Base-by-base conservation (phyloP, 2,329 filamentous ascomycete species). In the Ophidiomyces ophidiicola region DNA sequence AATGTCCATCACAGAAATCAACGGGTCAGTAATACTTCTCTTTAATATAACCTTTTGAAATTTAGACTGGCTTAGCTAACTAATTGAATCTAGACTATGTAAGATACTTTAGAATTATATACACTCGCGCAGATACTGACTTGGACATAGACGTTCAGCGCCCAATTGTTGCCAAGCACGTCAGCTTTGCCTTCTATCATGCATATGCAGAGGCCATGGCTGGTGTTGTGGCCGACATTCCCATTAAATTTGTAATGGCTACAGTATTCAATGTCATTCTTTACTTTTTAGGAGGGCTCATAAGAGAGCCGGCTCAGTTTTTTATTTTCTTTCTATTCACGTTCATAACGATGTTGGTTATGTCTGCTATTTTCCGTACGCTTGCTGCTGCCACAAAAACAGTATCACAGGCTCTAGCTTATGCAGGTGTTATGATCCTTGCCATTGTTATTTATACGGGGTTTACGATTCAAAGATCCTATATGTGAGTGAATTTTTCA, bases 81-180 rank as follows among this genome's bases (percentile, higher is more conserved):
- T 23, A 39, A 34, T 35, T 12, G 5, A 17, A 14, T 30, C 15
- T 8, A 53, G 52, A 30, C 51, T 53, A 34, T 46, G 52, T 42
- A 47, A 47, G 36, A 6, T 20, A 5, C 8, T 30, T n/a, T 15
- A 11, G 5, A 14, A 24, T 17, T 15, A 12, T 14, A 10, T 20
- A 5, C 5, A 20, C 6, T 5, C 10, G 5, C 2, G 6, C 4
- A 7, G 17, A 5, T 21, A 41, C 31, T 36, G 12, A 41, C 19
- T 8, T 24, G 21, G 15, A 15, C 17, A 72, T 93, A 8, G 94
- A 92, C 55, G 76, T 82, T 8, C 86, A 94, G 72, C 79, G 87
- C 24, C 82, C 84, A 2, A 92, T 94, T 49, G 83, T 94, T 44
- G 86, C 94, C 55, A 94, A 94, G 58, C 87, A 94, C 53, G 68